Conservation (phyloP, 495 filamentous ascomycete species). For the Tuber umbilicatum region DNA sequence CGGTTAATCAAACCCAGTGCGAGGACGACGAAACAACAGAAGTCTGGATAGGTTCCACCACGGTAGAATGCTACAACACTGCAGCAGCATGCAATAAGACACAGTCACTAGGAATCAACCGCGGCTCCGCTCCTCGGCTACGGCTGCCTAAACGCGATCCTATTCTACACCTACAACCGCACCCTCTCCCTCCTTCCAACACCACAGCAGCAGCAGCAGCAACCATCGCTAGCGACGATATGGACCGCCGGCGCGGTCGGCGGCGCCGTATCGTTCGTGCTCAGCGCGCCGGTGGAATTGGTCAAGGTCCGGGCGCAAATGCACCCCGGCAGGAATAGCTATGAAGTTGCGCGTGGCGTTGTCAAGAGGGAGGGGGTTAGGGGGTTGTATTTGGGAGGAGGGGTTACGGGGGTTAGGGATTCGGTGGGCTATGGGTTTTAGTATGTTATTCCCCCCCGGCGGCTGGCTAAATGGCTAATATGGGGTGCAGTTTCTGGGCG, state of each 20-base stretch:
- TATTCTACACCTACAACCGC: slow-evolving; percentile 81
- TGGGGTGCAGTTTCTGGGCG: slow-evolving; percentile 62
- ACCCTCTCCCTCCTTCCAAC: slow-evolving; percentile 53
- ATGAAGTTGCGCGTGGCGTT: slow-evolving; percentile 56
- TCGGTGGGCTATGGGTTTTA: slow-evolving; percentile 88
- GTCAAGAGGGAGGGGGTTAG: slow-evolving; percentile 55
- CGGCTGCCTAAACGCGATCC: slow-evolving; percentile 78
- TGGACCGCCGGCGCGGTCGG: slow-evolving; percentile 71
- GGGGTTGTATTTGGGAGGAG: slow-evolving; percentile 71
- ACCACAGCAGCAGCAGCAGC: slow-evolving; percentile 23
- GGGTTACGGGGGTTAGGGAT: slow-evolving; percentile 71
- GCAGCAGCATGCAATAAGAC: no score
- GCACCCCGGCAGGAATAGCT: slow-evolving; percentile 43
- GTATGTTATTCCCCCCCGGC: slow-evolving; percentile 46
- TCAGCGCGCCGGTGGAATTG: slow-evolving; percentile 79
- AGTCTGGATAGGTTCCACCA: no score
- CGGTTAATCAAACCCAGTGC: no score
- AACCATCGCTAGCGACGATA: slow-evolving; percentile 49
- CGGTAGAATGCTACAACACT: no score
- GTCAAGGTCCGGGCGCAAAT: slow-evolving; percentile 80
- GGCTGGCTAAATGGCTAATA: slow-evolving; percentile 17
- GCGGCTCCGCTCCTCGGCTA: slow-evolving; percentile 79
- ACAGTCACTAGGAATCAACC: no score
- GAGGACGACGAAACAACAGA: no score
- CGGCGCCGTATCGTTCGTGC: slow-evolving; percentile 70